phyloP scores from a whole-genome alignment of 208 protist species.

The Acanthamoeba sp. region DNA sequence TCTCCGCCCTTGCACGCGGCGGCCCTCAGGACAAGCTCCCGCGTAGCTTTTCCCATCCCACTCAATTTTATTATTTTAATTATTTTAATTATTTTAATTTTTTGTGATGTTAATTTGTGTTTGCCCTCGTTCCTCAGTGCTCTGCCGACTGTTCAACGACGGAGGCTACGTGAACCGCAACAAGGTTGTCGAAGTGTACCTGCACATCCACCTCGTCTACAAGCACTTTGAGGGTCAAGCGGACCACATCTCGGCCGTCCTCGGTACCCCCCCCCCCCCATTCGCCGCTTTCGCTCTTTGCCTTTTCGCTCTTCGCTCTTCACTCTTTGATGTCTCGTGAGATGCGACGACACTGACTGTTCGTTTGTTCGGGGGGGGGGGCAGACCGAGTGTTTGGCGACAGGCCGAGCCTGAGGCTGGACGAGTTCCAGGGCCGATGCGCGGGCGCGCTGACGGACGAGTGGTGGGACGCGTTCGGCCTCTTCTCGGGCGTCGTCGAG shows the following conservation, averaged over 20 bases:
- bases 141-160: neutral
- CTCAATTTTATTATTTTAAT: too few relatives aligned
- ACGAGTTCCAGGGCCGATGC: neutral
- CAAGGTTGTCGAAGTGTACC: neutral
- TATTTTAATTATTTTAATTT: neutral
- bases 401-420: neutral
- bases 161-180: neutral
- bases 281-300: too few relatives aligned
- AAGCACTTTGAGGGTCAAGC: neutral
- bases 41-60: neutral
- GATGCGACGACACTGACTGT: too few relatives aligned
- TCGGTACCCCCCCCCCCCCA: neutral
- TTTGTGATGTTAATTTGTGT: too few relatives aligned
- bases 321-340: neutral
- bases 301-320: neutral
- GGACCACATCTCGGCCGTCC: neutral
- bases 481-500: neutral
- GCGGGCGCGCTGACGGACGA: neutral
- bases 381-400: neutral
- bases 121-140: too few relatives aligned
- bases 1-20: neutral
- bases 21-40: neutral
- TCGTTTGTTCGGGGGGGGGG: too few relatives aligned
- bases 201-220: neutral
- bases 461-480: slow-evolving; percentile 14